These are phyloP conservation scores for Solanum clarkiae DNA, from an alignment of 257 asterid species.

Conservation along the genomic window DNA sequence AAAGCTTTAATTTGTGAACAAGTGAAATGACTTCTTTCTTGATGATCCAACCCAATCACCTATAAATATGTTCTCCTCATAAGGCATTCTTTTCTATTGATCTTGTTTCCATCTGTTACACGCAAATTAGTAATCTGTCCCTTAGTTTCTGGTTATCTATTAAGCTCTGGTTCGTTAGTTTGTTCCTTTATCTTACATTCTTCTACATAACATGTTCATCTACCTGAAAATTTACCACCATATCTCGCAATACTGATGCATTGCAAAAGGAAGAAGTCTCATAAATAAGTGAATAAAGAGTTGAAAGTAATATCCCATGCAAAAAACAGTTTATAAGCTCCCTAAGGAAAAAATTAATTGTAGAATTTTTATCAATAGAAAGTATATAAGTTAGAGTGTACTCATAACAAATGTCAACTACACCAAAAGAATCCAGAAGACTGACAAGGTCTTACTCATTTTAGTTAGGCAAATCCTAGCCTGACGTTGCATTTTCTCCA, in stretches of 20 bases:
- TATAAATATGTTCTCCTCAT: not conserved
- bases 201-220: not conserved
- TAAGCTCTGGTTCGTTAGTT: not conserved
- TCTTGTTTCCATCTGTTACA: not conserved
- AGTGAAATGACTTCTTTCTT: not conserved
- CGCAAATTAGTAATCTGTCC: not conserved
- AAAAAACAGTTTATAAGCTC: not conserved
- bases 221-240: not conserved
- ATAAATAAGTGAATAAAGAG: not conserved
- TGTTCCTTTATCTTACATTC: not conserved
- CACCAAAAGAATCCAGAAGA: not conserved
- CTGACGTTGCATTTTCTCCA: not conserved
- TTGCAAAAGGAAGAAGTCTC: not conserved
- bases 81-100: not conserved
- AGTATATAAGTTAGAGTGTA: not conserved
- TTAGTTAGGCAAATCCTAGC: not conserved
- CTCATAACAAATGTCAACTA: not conserved
- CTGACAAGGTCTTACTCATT: not conserved
- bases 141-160: not conserved
- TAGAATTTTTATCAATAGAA: not conserved
- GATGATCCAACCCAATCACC: not conserved
- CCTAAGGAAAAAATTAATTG: not conserved
- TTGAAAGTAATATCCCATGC: not conserved
- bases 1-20: not conserved
- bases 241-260: not conserved